Conservation (phyloP, 768 basidiomycete genomes). For the Gymnopilus dilepis region DNA sequence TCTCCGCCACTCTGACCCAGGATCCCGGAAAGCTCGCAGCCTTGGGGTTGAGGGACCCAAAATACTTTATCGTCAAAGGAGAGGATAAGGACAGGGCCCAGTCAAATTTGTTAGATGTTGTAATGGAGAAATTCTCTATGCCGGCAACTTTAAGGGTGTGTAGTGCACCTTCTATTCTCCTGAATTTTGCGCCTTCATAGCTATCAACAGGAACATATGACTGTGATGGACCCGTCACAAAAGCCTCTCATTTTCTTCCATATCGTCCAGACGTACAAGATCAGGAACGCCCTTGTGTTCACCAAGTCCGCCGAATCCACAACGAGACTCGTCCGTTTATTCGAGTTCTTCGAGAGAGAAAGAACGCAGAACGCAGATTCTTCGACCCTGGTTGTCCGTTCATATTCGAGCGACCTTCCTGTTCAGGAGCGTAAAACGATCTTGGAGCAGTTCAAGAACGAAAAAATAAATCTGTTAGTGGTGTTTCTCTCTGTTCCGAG, state of each 20-base stretch:
- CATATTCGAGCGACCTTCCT: slow-evolving; percentile 89
- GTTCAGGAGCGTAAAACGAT: slow-evolving; percentile 74
- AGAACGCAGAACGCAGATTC: slow-evolving; percentile 23
- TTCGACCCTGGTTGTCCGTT: slow-evolving; percentile 52
- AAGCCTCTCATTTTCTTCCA: slow-evolving; percentile 93
- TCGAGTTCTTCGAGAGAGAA: slow-evolving; percentile 79
- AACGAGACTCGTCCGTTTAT: slow-evolving; percentile 75
- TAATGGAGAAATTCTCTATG: slow-evolving; percentile 81
- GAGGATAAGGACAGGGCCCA: slow-evolving; percentile 39
- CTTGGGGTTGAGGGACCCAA: slow-evolving; percentile 75
- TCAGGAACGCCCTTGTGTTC: slow-evolving; percentile 85
- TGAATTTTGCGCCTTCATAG: background rate
- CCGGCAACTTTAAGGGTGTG: slow-evolving; percentile 77
- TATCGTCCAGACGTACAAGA: slow-evolving; percentile 66
- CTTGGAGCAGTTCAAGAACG: slow-evolving; percentile 79
- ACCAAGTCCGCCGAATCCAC: slow-evolving; percentile 97
- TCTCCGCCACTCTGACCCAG: slow-evolving; percentile 93
- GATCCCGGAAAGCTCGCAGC: slow-evolving; percentile 94
- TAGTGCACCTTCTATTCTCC: slow-evolving; percentile 4
- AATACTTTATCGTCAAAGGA: slow-evolving; percentile 87
- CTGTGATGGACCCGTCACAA: slow-evolving; percentile 74
- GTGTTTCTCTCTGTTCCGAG: background rate
- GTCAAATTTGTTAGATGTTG: slow-evolving; percentile 52
- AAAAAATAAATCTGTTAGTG: slow-evolving; percentile 83
- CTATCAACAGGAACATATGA: slow-evolving; percentile 78